phyloP scores from a whole-genome alignment of 257 asterid species.

The Cruciata laevipes region DNA sequence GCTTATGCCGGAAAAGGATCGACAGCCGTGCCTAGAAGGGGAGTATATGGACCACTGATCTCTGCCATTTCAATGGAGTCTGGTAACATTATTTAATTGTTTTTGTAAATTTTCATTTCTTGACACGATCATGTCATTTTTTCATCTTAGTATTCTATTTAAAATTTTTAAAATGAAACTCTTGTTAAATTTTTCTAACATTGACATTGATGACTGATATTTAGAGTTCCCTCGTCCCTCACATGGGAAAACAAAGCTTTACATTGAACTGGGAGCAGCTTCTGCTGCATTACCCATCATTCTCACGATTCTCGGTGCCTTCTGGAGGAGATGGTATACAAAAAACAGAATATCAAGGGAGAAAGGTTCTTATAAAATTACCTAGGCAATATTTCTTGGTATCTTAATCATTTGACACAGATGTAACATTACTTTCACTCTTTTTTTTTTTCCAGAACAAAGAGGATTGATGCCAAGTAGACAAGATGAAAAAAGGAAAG shows the following conservation, averaged over 20 bases:
- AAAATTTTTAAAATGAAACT: background rate
- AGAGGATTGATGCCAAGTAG: too few species aligned
- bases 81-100: constrained; percentile 18
- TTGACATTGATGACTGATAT: constrained; percentile 9
- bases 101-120: background rate
- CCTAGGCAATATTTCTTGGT: background rate
- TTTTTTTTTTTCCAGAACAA: constrained; percentile 33
- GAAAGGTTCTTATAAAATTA: constrained; percentile 34
- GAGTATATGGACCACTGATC: constrained; percentile 50
- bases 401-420: background rate
- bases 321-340: constrained; percentile 32
- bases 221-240: constrained; percentile 48
- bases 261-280: constrained; percentile 31
- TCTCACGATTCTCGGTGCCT: constrained; percentile 21
- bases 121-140: too few species aligned
- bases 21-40: constrained; percentile 36
- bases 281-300: constrained; percentile 21
- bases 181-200: too few species aligned
- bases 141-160: too few species aligned
- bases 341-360: constrained; percentile 38
- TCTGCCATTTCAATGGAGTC: constrained; percentile 58
- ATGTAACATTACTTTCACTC: background rate
- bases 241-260: constrained; percentile 29
- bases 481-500: too few species aligned
- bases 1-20: constrained; percentile 47